Conservation (phyloP, 176 grass and related monocot species). For the Aegilops bicornis region DNA sequence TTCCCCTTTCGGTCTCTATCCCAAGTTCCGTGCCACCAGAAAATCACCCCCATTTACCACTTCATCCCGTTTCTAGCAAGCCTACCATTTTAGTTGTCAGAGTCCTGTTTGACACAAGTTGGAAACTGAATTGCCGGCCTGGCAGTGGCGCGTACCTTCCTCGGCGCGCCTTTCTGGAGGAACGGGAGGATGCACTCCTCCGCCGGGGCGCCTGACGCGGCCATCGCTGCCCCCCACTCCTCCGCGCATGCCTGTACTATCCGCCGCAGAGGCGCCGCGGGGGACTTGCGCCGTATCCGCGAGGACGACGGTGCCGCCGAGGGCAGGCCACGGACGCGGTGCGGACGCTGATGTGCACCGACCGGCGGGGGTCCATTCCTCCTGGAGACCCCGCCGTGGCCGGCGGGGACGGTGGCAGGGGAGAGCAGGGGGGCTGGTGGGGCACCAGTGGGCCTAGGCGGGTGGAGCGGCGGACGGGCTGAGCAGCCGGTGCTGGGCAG, state of each 20-base stretch:
- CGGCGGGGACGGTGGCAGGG: neutral
- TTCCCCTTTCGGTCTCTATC: neutral
- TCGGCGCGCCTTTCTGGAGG: slow-evolving; percentile 39
- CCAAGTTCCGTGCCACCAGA: neutral
- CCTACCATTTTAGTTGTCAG: neutral
- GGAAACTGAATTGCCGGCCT: neutral
- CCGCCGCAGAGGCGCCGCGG: neutral
- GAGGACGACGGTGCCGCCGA: slow-evolving; percentile 8
- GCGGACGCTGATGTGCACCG: slow-evolving; percentile 9
- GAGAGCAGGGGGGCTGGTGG: neutral
- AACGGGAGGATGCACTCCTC: slow-evolving; percentile 51
- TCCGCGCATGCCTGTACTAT: neutral
- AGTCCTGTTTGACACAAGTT: neutral
- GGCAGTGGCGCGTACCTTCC: slow-evolving; percentile 28
- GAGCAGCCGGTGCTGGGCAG: neutral
- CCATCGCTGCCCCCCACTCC: slow-evolving; percentile 31
- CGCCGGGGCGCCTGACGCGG: slow-evolving; percentile 4
- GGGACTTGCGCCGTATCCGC: neutral
- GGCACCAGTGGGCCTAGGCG: neutral
- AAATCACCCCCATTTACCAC: too few species aligned
- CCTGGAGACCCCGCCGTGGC: neutral
- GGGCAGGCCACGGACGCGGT: slow-evolving; percentile 9
- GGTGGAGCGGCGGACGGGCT: neutral
- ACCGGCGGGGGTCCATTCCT: neutral
- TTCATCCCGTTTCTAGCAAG: neutral